Evolutionary conservation across 2,329 filamentous ascomycete species (phyloP), one percentile per base, ranked within the genome.

Genomic region (Cryphonectria naterciae): DNA sequence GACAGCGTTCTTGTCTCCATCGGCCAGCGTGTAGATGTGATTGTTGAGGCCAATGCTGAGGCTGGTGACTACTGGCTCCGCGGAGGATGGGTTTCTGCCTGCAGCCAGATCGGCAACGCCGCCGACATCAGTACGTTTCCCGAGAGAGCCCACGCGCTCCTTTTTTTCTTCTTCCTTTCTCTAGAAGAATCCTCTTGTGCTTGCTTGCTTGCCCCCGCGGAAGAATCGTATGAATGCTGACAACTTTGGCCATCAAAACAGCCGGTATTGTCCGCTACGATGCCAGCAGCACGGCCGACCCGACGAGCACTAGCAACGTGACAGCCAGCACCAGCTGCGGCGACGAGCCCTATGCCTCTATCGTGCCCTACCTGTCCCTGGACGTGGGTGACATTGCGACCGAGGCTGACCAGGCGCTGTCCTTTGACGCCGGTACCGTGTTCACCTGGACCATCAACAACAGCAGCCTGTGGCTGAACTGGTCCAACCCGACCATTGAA

Each of bases 1-100:
- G 80, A 82, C 0, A 80, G 79, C 28, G 65, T 89, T 4, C 79
- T 80, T 37, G 75, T 87, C 62, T 81, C 78, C 8, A 84, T 85
- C 73, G 84, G 84, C n/a, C 77, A 80, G 74, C 78, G 74, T 22
- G 73, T 72, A 64, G 74, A 75, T 52, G 68, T 75, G 10, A 69
- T 75, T 22, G 72, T 75, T 13, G 70, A 71, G 60, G 74, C 74
- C 2, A 68, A 72, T 19, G 70, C 69, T 10, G 39, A 58, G 4
- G n/a, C 70, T 1, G 68, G 66, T 13, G 72, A 74, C 67, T 76
- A 75, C 70, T 77, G 77, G 76, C 72, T 77, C 39, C 76, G 75
- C n/a, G 74, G 74, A 35, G 70, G 70, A 2, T 70, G 73, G 54
- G 63, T 73, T 41, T 64, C 69, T 6, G 67, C 64, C n/a, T 77